Conservation (phyloP, 768 basidiomycete genomes). For the Tylopilus sp. region DNA sequence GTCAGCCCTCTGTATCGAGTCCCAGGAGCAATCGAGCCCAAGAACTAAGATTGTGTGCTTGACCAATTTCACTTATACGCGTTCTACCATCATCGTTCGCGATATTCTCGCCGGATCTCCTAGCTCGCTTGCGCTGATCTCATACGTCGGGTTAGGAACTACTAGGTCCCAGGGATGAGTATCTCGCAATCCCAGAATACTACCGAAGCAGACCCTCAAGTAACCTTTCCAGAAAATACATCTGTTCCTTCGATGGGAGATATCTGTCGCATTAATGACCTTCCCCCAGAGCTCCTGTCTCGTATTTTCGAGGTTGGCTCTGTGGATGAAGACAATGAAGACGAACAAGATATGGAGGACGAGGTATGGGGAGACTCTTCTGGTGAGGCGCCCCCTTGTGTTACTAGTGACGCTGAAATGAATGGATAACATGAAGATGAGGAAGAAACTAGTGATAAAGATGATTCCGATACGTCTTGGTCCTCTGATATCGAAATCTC, state of each 20-base stretch:
- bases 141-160: background rate
- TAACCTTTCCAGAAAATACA: conserved; percentile 43
- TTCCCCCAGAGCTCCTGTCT: conserved; percentile 56
- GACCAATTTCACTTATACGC: background rate
- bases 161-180: conserved; percentile 1
- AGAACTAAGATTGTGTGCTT: no score
- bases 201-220: no score
- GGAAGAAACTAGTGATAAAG: background rate
- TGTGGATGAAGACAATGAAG: conserved; percentile 29
- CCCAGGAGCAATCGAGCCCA: no score
- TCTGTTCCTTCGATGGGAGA: conserved; percentile 42
- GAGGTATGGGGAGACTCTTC: background rate
- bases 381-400: conserved; percentile 15
- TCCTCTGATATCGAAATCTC: background rate
- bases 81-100: background rate
- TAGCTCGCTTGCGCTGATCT: background rate
- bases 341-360: conserved; percentile 32
- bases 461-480: conserved; percentile 1
- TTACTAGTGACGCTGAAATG: conserved; percentile 3
- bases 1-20: no score
- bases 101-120: background rate
- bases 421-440: background rate
- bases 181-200: background rate
- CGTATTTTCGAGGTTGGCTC: conserved; percentile 52
- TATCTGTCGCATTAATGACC: conserved; percentile 46